phyloP scores from a whole-genome alignment of 2,329 filamentous ascomycete species.

The Botrytis porri region DNA sequence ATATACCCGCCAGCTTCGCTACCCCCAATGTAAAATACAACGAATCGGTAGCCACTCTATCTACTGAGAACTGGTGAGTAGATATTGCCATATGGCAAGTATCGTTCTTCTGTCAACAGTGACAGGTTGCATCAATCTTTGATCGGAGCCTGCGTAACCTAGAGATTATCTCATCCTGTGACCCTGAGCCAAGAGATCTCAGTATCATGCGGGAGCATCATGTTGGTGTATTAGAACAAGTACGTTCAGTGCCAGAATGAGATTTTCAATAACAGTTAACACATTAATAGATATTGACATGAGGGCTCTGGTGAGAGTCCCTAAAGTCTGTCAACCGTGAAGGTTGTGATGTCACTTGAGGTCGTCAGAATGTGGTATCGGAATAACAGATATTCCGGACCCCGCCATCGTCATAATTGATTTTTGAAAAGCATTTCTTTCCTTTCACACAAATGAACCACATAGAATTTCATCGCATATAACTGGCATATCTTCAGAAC shows the following conservation, averaged over 20 bases:
- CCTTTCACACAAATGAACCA: background rate
- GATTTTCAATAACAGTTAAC: background rate
- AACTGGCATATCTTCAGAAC: background rate
- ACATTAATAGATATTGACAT: background rate
- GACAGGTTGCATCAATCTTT: background rate
- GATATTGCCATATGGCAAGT: background rate
- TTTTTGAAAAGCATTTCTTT: constrained; percentile 8
- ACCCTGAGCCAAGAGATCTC: background rate
- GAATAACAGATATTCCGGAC: constrained; percentile 10
- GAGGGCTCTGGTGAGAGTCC: background rate
- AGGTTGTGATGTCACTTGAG: background rate
- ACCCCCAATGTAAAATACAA: background rate
- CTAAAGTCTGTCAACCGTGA: background rate
- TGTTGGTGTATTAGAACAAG: background rate
- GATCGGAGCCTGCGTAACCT: too few relatives aligned
- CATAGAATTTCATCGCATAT: background rate
- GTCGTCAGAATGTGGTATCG: background rate
- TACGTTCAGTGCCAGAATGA: background rate
- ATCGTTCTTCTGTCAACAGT: background rate
- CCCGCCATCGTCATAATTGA: constrained; percentile 14
- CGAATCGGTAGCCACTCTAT: background rate
- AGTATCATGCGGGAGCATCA: background rate
- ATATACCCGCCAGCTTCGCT: background rate
- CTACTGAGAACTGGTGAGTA: background rate
- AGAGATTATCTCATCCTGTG: background rate